Percentiles rank a stretch among this genome's conserved stretches.
Evolutionary conservation across 2,329 filamentous ascomycete genomes (phyloP).

Genomic region (Colletotrichum sp.): DNA sequence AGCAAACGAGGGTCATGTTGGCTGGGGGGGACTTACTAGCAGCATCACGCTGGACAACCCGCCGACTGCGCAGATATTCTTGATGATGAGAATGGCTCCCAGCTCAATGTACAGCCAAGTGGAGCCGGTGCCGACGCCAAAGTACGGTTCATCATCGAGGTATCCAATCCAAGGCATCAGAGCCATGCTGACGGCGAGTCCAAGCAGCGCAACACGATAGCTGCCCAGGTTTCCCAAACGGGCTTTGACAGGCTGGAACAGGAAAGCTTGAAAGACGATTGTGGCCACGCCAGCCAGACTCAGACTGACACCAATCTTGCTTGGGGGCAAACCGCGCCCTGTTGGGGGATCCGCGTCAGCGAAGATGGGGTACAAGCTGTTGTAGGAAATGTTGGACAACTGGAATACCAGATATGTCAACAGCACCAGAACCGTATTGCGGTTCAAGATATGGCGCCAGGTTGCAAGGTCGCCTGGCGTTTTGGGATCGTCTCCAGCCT

Average conservation of each 20-base stretch:
- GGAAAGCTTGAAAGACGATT: constrained; percentile 86
- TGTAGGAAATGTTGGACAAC: constrained; percentile 92
- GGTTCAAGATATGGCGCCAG: constrained; percentile 70
- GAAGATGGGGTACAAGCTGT: constrained; percentile 94
- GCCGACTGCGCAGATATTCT: constrained; percentile 89
- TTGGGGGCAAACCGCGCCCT: constrained; percentile 76
- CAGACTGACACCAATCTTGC: constrained; percentile 84
- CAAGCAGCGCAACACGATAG: constrained; percentile 79
- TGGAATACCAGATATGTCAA: constrained; percentile 92
- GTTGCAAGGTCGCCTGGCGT: constrained; percentile 56
- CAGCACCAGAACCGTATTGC: constrained; percentile 82
- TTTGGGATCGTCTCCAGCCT: constrained; percentile 55
- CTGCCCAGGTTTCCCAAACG: constrained; percentile 85
- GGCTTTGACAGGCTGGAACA: constrained; percentile 81
- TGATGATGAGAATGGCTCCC: constrained; percentile 81
- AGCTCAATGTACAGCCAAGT: constrained; percentile 81
- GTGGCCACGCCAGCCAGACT: constrained; percentile 85
- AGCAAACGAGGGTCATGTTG: not conserved
- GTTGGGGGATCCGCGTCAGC: constrained; percentile 76
- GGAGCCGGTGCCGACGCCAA: constrained; percentile 67
- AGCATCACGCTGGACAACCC: constrained; percentile 89
- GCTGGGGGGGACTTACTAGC: constrained; percentile 63
- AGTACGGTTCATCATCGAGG: constrained; percentile 59
- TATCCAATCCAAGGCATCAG: constrained; percentile 93
- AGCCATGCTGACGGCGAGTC: constrained; percentile 82